These are phyloP conservation scores for Psilocybe cubensis DNA, from an alignment of 768 basidiomycete species.

Conservation along the genomic window DNA sequence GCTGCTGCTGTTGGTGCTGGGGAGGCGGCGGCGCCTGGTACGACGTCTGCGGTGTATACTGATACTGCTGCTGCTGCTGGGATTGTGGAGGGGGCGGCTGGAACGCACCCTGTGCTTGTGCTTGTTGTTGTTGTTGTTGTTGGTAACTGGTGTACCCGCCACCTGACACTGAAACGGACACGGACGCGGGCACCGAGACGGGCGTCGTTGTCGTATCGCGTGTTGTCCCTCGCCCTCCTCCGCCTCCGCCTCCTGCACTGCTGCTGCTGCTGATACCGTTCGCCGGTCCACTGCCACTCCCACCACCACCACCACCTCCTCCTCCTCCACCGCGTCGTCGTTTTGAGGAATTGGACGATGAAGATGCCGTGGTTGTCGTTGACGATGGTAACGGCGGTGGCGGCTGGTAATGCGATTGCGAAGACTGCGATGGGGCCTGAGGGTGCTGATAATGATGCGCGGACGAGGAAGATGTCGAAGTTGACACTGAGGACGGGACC, in stretches of 20 bases:
- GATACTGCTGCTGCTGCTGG: not conserved
- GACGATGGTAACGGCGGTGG: conserved; percentile 1
- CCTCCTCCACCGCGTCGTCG: not conserved
- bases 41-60: not conserved
- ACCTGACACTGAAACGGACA: no score
- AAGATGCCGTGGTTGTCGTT: conserved; percentile 1
- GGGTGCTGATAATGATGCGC: not conserved
- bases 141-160: not conserved
- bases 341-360: not conserved
- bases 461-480: not conserved
- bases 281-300: not conserved
- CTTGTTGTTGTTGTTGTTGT: no score
- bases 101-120: no score
- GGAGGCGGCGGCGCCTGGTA: not conserved
- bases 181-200: no score
- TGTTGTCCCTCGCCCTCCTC: conserved; percentile 4
- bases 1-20: conserved; percentile 5
- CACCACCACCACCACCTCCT: not conserved
- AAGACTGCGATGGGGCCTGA: conserved; percentile 3
- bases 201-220: no score
- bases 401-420: no score
- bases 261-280: no score
- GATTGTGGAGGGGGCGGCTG: not conserved
- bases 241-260: not conserved
- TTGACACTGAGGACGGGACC: not conserved